phyloP scores from a whole-genome alignment of 495 filamentous ascomycete genomes.

The Hypomontagnella monticulosa region DNA sequence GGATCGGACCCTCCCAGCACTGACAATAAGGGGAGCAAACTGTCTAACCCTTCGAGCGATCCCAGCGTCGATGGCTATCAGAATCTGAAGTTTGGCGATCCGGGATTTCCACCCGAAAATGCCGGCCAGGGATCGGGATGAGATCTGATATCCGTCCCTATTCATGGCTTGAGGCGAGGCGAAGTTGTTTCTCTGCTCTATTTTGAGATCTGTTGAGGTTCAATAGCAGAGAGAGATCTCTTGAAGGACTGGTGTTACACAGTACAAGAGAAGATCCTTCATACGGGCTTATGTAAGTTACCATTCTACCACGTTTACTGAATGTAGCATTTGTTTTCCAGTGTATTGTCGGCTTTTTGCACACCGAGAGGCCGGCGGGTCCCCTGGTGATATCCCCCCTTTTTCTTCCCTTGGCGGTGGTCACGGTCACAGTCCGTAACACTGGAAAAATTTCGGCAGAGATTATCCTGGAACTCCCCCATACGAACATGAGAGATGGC shows the following conservation, averaged over 20 bases:
- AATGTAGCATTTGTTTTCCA: not conserved
- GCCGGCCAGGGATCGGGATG: conserved; percentile 16
- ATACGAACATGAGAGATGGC: conserved; percentile 24
- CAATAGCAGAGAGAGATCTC: not conserved
- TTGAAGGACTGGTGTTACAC: conserved; percentile 3
- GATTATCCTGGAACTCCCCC: not conserved
- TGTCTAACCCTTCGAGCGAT: conserved; percentile 18
- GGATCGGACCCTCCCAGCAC: conserved; percentile 24
- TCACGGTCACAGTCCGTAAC: conserved; percentile 6
- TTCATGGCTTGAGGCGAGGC: not conserved
- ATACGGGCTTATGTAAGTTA: conserved; percentile 22
- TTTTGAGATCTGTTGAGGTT: not conserved
- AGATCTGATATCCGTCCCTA: conserved; percentile 26
- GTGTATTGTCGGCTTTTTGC: conserved; percentile 24
- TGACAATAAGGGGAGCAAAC: conserved; percentile 26
- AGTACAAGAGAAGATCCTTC: not conserved
- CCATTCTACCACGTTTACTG: conserved; percentile 4
- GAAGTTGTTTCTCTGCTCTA: not conserved
- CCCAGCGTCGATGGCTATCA: conserved; percentile 25
- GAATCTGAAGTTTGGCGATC: conserved; percentile 23
- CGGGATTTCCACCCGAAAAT: conserved; percentile 33
- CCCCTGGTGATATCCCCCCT: conserved; percentile 1
- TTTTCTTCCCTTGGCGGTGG: conserved; percentile 14
- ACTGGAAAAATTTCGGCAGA: conserved; percentile 27
- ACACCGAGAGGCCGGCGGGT: conserved; percentile 17